Evolutionary conservation across 148 eudicot genomes (phyloP).

Genomic region (Nepenthes gracilis): DNA sequence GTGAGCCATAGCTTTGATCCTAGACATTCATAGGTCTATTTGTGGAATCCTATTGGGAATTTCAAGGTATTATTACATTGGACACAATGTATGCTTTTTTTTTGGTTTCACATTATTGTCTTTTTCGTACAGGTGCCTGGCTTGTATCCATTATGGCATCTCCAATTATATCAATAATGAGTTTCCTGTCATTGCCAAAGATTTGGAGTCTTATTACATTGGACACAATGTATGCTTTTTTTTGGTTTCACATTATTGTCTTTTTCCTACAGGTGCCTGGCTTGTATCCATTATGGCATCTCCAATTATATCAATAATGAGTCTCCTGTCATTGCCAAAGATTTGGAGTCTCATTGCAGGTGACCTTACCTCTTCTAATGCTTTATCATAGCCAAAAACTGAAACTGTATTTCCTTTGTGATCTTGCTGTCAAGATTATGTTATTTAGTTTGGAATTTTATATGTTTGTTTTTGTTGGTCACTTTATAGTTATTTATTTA

Average conservation of each 20-base stretch:
- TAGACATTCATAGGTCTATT: too few relatives aligned
- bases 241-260: neutral
- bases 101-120: neutral
- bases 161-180: constrained; percentile 41
- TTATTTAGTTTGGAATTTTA: too few relatives aligned
- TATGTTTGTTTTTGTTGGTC: too few relatives aligned
- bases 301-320: constrained; percentile 41
- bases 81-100: too few relatives aligned
- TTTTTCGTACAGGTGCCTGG: constrained; percentile 54
- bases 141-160: constrained; percentile 66
- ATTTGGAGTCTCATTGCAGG: constrained; percentile 66
- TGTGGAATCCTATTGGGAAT: too few relatives aligned
- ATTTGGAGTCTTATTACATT: constrained; percentile 47
- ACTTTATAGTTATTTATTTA: neutral
- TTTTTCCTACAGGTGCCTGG: constrained; percentile 54
- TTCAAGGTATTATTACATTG: too few relatives aligned
- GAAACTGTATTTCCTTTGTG: too few relatives aligned
- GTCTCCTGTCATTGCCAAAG: constrained; percentile 57
- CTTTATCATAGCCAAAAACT: too few relatives aligned
- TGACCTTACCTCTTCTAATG: constrained; percentile 8
- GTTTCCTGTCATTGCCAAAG: constrained; percentile 57
- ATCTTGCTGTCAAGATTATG: too few relatives aligned
- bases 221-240: too few relatives aligned
- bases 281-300: constrained; percentile 66
- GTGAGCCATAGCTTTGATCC: too few relatives aligned